phyloP scores from a whole-genome alignment of 129 eudicot species.

The Flaveria linearis region DNA sequence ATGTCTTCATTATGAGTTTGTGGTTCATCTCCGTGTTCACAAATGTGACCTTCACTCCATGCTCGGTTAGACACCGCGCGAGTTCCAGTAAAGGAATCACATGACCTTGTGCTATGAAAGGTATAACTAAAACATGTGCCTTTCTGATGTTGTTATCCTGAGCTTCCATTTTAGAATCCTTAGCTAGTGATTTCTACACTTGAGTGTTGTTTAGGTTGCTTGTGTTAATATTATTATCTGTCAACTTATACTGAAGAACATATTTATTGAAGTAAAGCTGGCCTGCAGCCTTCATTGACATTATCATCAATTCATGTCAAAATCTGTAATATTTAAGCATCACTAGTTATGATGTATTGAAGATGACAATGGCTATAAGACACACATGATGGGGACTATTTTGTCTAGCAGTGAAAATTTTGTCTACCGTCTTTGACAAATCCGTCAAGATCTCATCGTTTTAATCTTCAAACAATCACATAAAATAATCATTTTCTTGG shows the following conservation, averaged over 20 bases:
- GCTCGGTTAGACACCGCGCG: slow-evolving; percentile 33
- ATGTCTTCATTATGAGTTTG: slow-evolving; percentile 4
- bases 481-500: neutral
- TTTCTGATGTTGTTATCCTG: neutral
- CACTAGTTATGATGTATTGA: neutral
- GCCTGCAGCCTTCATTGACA: slow-evolving; percentile 7
- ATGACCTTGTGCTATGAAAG: slow-evolving; percentile 54
- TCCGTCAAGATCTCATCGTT: neutral
- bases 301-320: neutral
- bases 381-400: neutral
- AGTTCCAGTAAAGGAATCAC: slow-evolving; percentile 54
- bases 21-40: slow-evolving; percentile 21
- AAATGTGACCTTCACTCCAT: slow-evolving; percentile 36
- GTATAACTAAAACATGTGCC: slow-evolving; percentile 41
- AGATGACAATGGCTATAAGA: neutral
- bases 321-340: neutral
- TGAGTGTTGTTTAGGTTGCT: neutral
- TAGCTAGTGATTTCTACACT: neutral
- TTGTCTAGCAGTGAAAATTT: neutral
- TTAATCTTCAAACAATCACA: neutral
- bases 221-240: neutral
- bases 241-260: neutral
- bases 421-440: too few species aligned
- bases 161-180: neutral
- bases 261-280: neutral